Conservation (phyloP, 1,284 basidiomycete species). For the Ustilago shanxiensis region DNA sequence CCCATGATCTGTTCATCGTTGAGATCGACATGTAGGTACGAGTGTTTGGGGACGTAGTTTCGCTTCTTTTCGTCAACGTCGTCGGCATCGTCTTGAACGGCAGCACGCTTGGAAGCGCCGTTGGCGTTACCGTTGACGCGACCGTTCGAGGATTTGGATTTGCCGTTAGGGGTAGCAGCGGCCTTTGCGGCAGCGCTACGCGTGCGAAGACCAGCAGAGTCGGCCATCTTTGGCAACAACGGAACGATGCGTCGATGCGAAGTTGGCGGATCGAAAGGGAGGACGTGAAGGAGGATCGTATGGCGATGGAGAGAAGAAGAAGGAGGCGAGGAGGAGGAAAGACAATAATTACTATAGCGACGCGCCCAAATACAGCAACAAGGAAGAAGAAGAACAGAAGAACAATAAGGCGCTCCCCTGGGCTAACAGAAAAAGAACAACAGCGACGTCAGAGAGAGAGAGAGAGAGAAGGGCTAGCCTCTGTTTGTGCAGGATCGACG, state of each 20-base stretch:
- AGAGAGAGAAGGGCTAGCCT: not conserved
- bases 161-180: slow-evolving; percentile 34
- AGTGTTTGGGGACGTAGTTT: slow-evolving; percentile 55
- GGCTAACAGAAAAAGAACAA: not conserved
- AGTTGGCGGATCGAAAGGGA: not conserved
- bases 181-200: slow-evolving; percentile 43
- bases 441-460: slow-evolving; percentile 2
- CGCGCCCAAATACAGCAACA: too few relatives aligned
- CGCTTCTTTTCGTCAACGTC: slow-evolving; percentile 38
- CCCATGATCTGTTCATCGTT: slow-evolving; percentile 68
- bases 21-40: slow-evolving; percentile 62
- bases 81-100: slow-evolving; percentile 29
- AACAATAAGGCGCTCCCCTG: not conserved
- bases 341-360: too few relatives aligned
- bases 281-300: slow-evolving; percentile 6
- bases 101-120: slow-evolving; percentile 30
- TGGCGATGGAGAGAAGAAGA: slow-evolving; percentile 1
- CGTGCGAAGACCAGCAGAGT: slow-evolving; percentile 51
- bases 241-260: not conserved
- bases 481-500: too few relatives aligned
- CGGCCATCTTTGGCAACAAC: slow-evolving; percentile 28
- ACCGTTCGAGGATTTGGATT: slow-evolving; percentile 24
- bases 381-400: too few relatives aligned
- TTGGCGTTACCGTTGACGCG: slow-evolving; percentile 9
- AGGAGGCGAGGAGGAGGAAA: too few relatives aligned